Conservation (phyloP, 257 asterid genomes). For the Dorcoceras hygrometricum region DNA sequence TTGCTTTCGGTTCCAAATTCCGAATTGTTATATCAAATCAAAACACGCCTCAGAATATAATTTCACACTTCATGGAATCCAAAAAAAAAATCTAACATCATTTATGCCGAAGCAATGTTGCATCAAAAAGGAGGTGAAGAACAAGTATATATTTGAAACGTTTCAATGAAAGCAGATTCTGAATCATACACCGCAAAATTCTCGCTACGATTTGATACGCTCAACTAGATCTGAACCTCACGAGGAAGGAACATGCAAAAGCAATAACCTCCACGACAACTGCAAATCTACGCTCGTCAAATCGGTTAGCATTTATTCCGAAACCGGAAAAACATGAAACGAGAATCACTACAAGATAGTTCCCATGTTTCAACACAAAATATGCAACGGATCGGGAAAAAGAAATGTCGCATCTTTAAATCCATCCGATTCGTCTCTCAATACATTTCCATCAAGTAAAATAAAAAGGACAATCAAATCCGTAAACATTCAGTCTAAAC, state of each 20-base stretch:
- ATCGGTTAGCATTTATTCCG: too few relatives aligned
- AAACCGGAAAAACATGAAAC: not conserved
- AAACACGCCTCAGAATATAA: not conserved
- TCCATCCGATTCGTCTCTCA: not conserved
- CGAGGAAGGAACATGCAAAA: slow-evolving; percentile 14
- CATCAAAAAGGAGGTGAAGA: too few relatives aligned
- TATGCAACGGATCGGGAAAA: not conserved
- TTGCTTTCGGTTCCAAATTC: not conserved
- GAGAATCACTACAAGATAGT: not conserved
- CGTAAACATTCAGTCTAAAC: not conserved
- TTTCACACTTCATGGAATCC: not conserved
- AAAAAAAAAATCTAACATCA: not conserved
- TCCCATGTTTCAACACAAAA: not conserved
- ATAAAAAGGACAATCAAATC: not conserved
- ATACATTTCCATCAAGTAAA: not conserved
- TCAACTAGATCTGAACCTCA: slow-evolving; percentile 26
- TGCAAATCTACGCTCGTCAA: not conserved
- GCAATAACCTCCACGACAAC: not conserved
- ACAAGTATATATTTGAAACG: too few relatives aligned
- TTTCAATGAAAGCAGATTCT: not conserved
- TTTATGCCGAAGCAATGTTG: too few relatives aligned
- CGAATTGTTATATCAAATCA: not conserved
- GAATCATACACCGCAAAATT: slow-evolving; percentile 5
- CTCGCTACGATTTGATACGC: not conserved
- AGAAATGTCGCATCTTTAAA: not conserved